Base-by-base conservation (phyloP, 2,329 filamentous ascomycete genomes). In the Trichoderma polysporum region DNA sequence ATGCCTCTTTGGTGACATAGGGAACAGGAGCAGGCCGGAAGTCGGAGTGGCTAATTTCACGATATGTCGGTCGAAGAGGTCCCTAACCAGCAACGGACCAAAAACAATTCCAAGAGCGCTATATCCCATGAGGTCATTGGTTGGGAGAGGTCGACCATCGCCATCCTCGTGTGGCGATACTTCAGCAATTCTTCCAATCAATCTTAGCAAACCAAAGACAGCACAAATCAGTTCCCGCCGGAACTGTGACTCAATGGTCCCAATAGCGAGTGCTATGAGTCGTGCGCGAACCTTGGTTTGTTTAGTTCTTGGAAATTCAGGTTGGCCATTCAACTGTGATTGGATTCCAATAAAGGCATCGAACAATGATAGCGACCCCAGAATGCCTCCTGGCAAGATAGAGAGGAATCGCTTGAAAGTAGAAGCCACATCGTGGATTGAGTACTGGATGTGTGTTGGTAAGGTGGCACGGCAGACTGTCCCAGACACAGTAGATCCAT, bases 321-420 rank as follows among this genome's bases (percentile, higher is more conserved):
- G 80, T 50, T 84, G 83, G 1, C 80, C 78, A 65, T 82, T 78
- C 12, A 89, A 76, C 66, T 88, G 85, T 19, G 81, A 84, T 67
- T 88, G 82, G 17, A 91, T 87, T 12, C 85, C 84, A 10, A 90
- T 83, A 13, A 91, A 74, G 0, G 86, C 84, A 68, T 90, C 86
- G 64, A 91, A 90, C 0, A 90, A 74, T 1, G 81, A 75, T 15
- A 90, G 72, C 0, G 87, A 88, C 4, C 89, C 89, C 0, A 91
- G 78, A 47, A 91, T 87, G 0, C 89, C 89, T 0, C 88, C 88
- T 0, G 88, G 88, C 0, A 91, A 74, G 0, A 85, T 85, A 0
- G 84, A 82, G 0, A 91, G 78, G n/a, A 91, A 80, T 13, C 82
- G 84, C 72, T 91, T 91, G 76, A 91, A 90, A 0, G 86, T 83